Evolutionary conservation across 1,284 basidiomycete genomes (phyloP).

Genomic region (Ceratobasidium sp.): DNA sequence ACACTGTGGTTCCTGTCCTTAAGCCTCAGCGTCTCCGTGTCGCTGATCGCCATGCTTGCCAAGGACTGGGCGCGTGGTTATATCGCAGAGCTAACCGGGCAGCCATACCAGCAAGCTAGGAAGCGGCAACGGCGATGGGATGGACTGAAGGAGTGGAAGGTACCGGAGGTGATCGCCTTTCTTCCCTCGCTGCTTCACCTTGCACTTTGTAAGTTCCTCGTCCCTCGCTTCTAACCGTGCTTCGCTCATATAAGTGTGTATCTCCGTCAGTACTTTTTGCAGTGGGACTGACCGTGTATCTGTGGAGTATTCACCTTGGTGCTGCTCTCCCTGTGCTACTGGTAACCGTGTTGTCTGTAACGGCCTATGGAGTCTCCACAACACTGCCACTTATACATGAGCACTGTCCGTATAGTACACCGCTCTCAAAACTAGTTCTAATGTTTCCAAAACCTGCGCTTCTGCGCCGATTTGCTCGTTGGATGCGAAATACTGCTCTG

Average conservation of each 20-base stretch:
- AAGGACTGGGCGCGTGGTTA: conserved; percentile 17
- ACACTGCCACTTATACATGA: neutral
- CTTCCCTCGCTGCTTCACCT: conserved; percentile 28
- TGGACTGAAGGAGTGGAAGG: conserved; percentile 17
- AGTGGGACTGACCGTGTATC: conserved; percentile 6
- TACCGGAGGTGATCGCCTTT: neutral
- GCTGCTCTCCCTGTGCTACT: conserved; percentile 4
- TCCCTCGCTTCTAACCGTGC: too few species aligned
- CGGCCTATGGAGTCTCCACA: neutral
- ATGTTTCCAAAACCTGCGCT: neutral
- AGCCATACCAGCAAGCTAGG: conserved; percentile 12
- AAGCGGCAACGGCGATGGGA: conserved; percentile 23
- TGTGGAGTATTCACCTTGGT: conserved; percentile 9
- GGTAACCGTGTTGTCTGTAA: neutral
- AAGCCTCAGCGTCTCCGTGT: conserved; percentile 9
- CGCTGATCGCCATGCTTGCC: conserved; percentile 23
- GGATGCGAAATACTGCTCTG: neutral
- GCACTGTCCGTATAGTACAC: conserved; percentile 21
- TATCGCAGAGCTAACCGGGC: conserved; percentile 17
- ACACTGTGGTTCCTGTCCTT: conserved; percentile 30
- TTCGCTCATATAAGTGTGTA: neutral
- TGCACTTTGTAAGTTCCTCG: conserved; percentile 4
- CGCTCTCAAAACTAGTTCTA: neutral
- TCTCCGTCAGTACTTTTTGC: conserved; percentile 9
- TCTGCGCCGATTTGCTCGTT: neutral